Percentiles rank a stretch among this genome's conserved stretches.
phyloP scores from a whole-genome alignment of 768 basidiomycete genomes.

The Pleurotus citrinopileatus region DNA sequence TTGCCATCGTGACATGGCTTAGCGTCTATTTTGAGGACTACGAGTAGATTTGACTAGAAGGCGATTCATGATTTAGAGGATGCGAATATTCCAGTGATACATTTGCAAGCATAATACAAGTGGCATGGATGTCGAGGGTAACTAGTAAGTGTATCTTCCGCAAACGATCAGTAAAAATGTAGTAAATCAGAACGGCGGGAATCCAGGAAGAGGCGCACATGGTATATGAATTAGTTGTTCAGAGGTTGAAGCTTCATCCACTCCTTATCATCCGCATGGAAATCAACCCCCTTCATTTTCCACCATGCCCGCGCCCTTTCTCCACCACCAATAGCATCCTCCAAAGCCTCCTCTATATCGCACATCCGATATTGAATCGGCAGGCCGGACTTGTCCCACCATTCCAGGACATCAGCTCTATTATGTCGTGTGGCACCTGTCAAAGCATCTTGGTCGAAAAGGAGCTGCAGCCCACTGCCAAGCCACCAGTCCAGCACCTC shows the following conservation, averaged over 20 bases:
- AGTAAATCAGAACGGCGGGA: constrained; percentile 19
- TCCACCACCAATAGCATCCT: constrained; percentile 83
- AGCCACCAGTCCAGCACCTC: constrained; percentile 86
- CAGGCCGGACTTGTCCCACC: constrained; percentile 83
- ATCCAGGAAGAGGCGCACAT: constrained; percentile 6
- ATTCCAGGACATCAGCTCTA: constrained; percentile 77
- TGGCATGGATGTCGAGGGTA: constrained; percentile 1
- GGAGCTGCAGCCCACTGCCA: constrained; percentile 69
- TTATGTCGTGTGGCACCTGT: constrained; percentile 81
- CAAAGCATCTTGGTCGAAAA: constrained; percentile 79
- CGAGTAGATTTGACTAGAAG: too few species aligned
- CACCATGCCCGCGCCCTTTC: constrained; percentile 78
- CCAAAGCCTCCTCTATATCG: constrained; percentile 88
- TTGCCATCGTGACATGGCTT: too few species aligned
- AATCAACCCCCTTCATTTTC: constrained; percentile 77
- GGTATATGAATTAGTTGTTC: constrained; percentile 39
- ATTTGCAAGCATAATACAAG: background rate
- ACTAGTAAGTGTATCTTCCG: constrained; percentile 2
- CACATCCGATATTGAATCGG: constrained; percentile 87
- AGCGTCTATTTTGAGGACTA: too few species aligned
- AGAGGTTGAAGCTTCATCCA: constrained; percentile 84
- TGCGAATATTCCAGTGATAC: too few species aligned
- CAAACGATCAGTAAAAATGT: background rate
- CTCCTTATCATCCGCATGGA: constrained; percentile 80
- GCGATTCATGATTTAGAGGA: too few species aligned